Base-by-base conservation (phyloP, 2,329 filamentous ascomycete genomes). In the Apiospora sp. region DNA sequence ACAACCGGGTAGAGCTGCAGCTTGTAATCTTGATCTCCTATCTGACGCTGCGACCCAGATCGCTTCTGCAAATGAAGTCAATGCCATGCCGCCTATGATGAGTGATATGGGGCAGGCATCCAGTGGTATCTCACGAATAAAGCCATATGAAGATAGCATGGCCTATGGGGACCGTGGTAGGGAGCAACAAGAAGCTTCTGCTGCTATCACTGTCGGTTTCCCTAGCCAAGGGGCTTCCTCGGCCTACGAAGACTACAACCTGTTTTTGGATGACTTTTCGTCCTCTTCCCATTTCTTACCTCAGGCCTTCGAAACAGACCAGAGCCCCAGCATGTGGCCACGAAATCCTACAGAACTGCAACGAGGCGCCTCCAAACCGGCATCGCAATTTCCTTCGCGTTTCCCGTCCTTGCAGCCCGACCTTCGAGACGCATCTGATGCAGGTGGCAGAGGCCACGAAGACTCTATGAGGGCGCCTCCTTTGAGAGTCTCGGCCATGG, bases 201-300 rank as follows among this genome's bases (percentile, higher is more conserved):
- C 82, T 2, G 80, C 83, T 7, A 79, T 88, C 71, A 78, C 83
- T 4, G 81, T 85, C 2, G 83, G 82, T 3, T 84, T 85, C 67
- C 76, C 82, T 1, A 80, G 81, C 12, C 83, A 85, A 68, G 79
- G 81, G 61, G 80, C 81, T 0, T 82, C 82, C 3, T 79, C 86
- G 1, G 77, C 81, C 0, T 87, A 88, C 73, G 87, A 90, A 72
- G 88, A 89, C 75, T 90, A 90, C 74, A 88, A 90, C 73, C 79
- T 90, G 16, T 90, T 91, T 73, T 80, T 91, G 70, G 89, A 91
- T 77, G 88, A 91, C 69, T 88, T 89, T 75, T 83, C 83, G 13
- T 82, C 86, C 1, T 86, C 88, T 10, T 86, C 88, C 0, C 87
- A 90, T 74, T 88, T 90, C 71, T 79, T 90, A 1, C 88, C 88